Evolutionary conservation across 345 rosid species (phyloP).

Genomic region (Euclidium syriacum): DNA sequence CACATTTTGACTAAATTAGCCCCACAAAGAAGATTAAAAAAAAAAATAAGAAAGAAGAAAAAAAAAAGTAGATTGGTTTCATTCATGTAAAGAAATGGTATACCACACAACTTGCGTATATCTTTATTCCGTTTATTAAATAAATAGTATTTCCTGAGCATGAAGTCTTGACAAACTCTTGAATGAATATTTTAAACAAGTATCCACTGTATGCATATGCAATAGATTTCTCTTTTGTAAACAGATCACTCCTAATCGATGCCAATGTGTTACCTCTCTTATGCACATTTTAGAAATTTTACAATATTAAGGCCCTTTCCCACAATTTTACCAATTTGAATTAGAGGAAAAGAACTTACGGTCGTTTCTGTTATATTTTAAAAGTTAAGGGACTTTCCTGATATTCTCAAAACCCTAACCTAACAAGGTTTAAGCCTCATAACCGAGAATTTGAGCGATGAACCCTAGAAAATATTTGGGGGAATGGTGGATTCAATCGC

Average conservation of each 20-base stretch:
- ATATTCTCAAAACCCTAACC: background rate
- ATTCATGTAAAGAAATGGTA: conserved; percentile 16
- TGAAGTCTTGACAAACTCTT: conserved; percentile 16
- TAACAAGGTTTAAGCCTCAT: conserved; percentile 4
- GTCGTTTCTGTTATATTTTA: background rate
- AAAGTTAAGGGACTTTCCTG: background rate
- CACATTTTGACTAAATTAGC: conserved; percentile 32
- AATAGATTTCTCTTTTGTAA: conserved; percentile 4
- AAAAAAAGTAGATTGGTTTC: conserved; percentile 4
- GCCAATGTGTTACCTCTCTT: background rate
- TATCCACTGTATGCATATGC: background rate
- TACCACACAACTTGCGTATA: conserved; percentile 14
- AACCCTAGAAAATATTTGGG: background rate
- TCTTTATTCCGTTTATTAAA: background rate
- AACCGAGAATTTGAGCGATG: background rate
- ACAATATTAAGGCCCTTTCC: background rate
- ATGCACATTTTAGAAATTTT: background rate
- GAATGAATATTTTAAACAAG: background rate
- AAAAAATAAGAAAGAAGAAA: background rate
- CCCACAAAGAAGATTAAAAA: background rate
- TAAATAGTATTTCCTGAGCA: conserved; percentile 24
- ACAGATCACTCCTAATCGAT: background rate
- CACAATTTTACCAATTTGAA: background rate
- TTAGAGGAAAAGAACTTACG: background rate
- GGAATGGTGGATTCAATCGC: background rate